Percentiles rank a stretch among this genome's conserved stretches.
phyloP scores from a whole-genome alignment of 208 protist species.

The Leishmania major region DNA sequence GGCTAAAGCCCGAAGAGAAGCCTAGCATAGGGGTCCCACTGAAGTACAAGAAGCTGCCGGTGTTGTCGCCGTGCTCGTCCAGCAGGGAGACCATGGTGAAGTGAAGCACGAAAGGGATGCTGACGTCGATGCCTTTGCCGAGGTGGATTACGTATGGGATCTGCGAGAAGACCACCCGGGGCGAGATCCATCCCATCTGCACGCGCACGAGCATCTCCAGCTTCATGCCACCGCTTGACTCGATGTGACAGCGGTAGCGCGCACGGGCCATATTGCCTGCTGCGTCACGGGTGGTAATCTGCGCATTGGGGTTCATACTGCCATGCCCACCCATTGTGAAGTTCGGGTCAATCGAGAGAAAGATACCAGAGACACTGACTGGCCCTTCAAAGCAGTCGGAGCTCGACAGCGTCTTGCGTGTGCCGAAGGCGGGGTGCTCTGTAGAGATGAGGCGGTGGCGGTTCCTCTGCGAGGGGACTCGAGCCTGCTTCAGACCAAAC shows the following conservation, averaged over 20 bases:
- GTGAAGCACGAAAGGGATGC: conserved; percentile 80
- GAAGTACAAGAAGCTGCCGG: conserved; percentile 83
- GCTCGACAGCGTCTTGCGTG: conserved; percentile 42
- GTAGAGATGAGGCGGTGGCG: conserved; percentile 51
- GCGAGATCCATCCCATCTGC: conserved; percentile 89
- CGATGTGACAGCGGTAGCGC: conserved; percentile 75
- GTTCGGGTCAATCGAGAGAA: conserved; percentile 79
- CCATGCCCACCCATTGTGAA: conserved; percentile 51
- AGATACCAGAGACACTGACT: conserved; percentile 80
- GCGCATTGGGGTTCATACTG: conserved; percentile 85
- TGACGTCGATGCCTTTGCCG: conserved; percentile 79
- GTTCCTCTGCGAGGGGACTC: conserved; percentile 26
- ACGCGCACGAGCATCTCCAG: conserved; percentile 78
- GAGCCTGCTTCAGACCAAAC: conserved; percentile 73
- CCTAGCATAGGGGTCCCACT: conserved; percentile 83
- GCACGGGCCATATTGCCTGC: conserved; percentile 75
- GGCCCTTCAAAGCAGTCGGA: conserved; percentile 65
- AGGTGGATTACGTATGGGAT: conserved; percentile 81
- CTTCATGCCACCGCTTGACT: conserved; percentile 60
- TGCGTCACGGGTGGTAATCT: conserved; percentile 76
- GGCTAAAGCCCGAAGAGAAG: conserved; percentile 67
- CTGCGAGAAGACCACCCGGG: conserved; percentile 68
- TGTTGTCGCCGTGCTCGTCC: conserved; percentile 80
- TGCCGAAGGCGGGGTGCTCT: conserved; percentile 78
- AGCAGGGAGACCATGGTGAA: conserved; percentile 84